These are phyloP conservation scores for Pythium oligandrum DNA, from an alignment of 352 stramenopile species.

Conservation along the genomic window DNA sequence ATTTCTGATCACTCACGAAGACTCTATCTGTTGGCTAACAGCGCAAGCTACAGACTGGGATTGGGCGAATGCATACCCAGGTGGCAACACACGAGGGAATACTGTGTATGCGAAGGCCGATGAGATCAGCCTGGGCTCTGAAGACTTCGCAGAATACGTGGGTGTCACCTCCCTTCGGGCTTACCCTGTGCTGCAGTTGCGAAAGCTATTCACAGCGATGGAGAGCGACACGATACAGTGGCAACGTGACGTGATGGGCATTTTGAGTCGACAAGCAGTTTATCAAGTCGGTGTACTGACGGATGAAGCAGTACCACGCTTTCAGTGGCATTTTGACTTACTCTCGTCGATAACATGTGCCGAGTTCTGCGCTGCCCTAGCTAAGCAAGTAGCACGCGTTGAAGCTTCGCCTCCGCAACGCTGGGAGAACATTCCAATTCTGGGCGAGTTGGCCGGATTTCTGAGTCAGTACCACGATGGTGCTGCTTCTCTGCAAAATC, in stretches of 20 bases:
- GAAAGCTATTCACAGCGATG: neutral
- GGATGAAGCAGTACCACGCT: neutral
- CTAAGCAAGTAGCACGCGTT: neutral
- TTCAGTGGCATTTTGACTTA: neutral
- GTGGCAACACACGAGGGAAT: neutral
- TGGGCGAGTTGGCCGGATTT: constrained; percentile 12
- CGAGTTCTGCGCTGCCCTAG: neutral
- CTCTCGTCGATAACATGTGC: neutral
- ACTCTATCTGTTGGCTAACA: neutral
- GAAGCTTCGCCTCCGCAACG: constrained; percentile 14
- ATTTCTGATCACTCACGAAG: neutral
- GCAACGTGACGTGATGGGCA: neutral
- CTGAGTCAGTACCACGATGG: neutral
- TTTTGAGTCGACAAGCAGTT: neutral
- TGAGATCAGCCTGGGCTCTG: neutral
- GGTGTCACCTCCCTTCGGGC: neutral
- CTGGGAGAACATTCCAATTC: constrained; percentile 5
- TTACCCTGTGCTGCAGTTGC: neutral
- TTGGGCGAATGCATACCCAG: neutral
- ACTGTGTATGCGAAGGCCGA: neutral
- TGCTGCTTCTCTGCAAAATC: neutral
- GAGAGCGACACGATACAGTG: neutral
- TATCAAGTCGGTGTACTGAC: neutral
- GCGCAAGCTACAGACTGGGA: neutral
- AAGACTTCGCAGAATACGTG: neutral